A percentile compares a stretch with the other conserved stretches of the same genome.
These are phyloP conservation scores for Oryza rufipogon DNA, from an alignment of 176 grass and related monocot genomes.

Conservation along the genomic window DNA sequence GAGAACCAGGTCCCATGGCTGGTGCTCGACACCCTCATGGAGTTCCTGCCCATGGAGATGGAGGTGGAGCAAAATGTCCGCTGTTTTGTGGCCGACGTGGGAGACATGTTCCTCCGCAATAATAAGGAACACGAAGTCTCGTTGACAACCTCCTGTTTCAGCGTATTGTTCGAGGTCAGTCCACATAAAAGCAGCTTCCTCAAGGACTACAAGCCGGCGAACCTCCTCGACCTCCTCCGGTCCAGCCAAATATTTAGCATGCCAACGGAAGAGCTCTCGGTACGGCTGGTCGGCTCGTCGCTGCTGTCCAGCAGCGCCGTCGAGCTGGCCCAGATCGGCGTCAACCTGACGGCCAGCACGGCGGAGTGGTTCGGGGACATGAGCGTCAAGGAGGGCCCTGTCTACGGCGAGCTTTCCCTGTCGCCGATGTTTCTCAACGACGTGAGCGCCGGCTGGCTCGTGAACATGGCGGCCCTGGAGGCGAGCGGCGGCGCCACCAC, in stretches of 20 bases:
- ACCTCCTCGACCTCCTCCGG: too few species aligned
- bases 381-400: neutral
- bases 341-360: neutral
- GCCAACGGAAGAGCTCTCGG: too few species aligned
- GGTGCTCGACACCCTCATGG: conserved; percentile 1
- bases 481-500: neutral
- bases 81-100: too few species aligned
- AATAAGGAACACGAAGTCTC: too few species aligned
- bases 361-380: neutral
- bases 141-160: too few species aligned
- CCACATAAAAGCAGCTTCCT: too few species aligned
- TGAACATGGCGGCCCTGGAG: conserved; percentile 29
- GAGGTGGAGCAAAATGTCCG: too few species aligned
- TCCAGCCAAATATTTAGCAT: too few species aligned
- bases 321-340: neutral
- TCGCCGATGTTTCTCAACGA: neutral
- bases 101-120: too few species aligned
- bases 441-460: neutral
- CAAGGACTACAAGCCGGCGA: too few species aligned
- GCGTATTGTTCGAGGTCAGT: too few species aligned
- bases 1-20: conserved; percentile 37
- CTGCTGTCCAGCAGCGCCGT: neutral
- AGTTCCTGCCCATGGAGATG: neutral
- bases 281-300: too few species aligned
- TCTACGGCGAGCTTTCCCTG: neutral